phyloP scores from a whole-genome alignment of 805 yeast genomes.

The Sporopachydermia quercuum region DNA sequence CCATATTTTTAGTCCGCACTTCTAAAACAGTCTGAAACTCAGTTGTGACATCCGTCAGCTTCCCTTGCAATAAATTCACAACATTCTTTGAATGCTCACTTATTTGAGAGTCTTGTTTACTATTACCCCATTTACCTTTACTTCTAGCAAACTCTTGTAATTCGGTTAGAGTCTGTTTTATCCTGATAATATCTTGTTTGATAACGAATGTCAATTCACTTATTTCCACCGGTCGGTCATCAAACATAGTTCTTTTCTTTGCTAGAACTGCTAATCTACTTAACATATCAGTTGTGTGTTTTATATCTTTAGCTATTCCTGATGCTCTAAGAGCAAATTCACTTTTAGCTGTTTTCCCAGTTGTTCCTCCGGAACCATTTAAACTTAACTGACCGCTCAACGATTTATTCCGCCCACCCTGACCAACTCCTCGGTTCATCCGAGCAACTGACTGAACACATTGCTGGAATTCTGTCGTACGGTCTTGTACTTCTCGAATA shows the following conservation, averaged over 20 bases:
- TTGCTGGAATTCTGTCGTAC: constrained; percentile 87
- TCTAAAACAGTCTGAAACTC: constrained; percentile 85
- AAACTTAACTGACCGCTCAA: background rate
- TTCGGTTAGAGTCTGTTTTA: constrained; percentile 55
- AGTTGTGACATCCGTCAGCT: constrained; percentile 83
- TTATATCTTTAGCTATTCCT: constrained; percentile 74
- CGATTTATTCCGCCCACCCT: background rate
- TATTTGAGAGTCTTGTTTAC: constrained; percentile 43
- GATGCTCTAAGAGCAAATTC: constrained; percentile 65
- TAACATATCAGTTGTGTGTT: constrained; percentile 68
- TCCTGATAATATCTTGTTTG: constrained; percentile 69
- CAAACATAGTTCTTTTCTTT: constrained; percentile 78
- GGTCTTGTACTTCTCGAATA: constrained; percentile 40
- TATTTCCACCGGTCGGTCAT: constrained; percentile 88
- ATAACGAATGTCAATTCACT: constrained; percentile 78
- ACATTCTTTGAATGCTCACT: constrained; percentile 73
- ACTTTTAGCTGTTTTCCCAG: constrained; percentile 28
- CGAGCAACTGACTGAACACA: constrained; percentile 69
- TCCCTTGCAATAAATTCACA: constrained; percentile 71
- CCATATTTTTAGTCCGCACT: constrained; percentile 70
- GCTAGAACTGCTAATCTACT: constrained; percentile 76
- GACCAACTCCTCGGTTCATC: constrained; percentile 24
- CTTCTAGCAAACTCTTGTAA: constrained; percentile 39
- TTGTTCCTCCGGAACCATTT: constrained; percentile 12
- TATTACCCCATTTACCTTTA: constrained; percentile 20